phyloP scores from a whole-genome alignment of 352 stramenopile species.

The Plasmopara muralis region DNA sequence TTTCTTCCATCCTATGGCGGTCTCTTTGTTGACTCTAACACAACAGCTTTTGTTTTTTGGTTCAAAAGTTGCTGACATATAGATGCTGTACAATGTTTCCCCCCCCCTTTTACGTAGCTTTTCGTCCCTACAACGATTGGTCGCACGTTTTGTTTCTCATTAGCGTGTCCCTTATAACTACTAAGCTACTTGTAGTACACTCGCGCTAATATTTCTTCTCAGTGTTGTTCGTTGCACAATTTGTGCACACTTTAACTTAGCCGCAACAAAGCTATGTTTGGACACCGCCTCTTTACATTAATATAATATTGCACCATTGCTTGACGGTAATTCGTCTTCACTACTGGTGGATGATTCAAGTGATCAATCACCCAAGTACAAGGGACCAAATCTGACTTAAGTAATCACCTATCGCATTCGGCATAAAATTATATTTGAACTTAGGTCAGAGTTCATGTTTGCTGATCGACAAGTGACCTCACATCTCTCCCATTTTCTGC shows the following conservation, averaged over 20 bases:
- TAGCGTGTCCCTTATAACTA: background rate
- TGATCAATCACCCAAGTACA: background rate
- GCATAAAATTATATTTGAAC: background rate
- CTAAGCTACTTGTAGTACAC: background rate
- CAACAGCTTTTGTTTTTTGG: constrained; percentile 3
- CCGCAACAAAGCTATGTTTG: too few species aligned
- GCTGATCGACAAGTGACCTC: background rate
- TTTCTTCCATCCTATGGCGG: too few species aligned
- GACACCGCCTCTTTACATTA: too few species aligned
- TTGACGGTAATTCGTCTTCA: too few species aligned
- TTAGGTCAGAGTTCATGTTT: constrained; percentile 1
- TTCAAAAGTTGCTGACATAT: constrained; percentile 6
- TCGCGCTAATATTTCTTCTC: background rate
- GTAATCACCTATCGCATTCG: constrained; percentile 1
- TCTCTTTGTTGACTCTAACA: background rate
- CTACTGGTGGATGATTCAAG: background rate
- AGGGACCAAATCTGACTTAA: background rate
- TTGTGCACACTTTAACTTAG: constrained; percentile 8
- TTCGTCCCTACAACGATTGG: background rate
- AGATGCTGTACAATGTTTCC: background rate
- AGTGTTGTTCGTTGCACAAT: constrained; percentile 5
- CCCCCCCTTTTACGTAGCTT: constrained; percentile 1
- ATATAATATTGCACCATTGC: too few species aligned
- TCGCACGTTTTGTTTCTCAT: background rate
- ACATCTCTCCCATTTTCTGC: too few species aligned